Evolutionary conservation across 257 asterid species (phyloP).

Genomic region (Solanum sejunctum): DNA sequence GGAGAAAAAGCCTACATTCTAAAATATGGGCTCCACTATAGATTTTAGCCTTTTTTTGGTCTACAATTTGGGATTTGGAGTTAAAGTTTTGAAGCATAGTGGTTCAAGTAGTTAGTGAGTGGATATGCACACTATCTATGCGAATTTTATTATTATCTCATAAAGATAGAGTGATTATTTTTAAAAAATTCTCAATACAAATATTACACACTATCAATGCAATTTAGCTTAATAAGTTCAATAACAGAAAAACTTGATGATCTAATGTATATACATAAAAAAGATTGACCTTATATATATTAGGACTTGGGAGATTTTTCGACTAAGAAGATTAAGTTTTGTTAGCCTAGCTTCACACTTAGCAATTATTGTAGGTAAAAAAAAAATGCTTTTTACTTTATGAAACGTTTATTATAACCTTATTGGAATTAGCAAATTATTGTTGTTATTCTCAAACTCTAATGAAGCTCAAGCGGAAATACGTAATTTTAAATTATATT

Average conservation of each 20-base stretch:
- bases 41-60: neutral
- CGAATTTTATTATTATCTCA: too few relatives aligned
- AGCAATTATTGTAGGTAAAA: neutral
- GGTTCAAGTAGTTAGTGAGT: neutral
- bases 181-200: rapidly evolving
- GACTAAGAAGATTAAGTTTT: neutral
- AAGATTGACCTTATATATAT: neutral
- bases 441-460: too few relatives aligned
- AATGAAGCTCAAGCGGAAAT: neutral
- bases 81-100: neutral
- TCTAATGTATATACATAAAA: neutral
- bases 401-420: neutral
- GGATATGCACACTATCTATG: neutral
- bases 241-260: neutral
- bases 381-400: neutral
- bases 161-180: too few relatives aligned
- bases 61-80: neutral
- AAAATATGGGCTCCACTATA: neutral
- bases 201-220: neutral
- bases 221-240: neutral
- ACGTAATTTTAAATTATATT: neutral
- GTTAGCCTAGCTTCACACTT: neutral
- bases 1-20: neutral
- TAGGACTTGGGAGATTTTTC: neutral
- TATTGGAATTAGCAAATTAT: neutral